Base-by-base conservation (phyloP, 257 asterid genomes). In the Forsythia viridissima region DNA sequence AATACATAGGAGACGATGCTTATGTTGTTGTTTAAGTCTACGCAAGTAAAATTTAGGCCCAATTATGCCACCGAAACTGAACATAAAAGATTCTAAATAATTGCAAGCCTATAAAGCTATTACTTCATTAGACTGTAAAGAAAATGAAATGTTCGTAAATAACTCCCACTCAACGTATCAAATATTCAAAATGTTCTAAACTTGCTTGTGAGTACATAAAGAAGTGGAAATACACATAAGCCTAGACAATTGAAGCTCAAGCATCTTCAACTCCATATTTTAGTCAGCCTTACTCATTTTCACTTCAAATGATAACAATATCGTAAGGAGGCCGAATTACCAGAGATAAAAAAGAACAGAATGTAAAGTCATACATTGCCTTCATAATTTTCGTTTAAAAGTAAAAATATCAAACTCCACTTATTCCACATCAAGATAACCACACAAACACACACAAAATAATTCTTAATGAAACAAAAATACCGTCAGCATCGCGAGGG, bases 401-500 rank as follows among this genome's bases (percentile, higher is more conserved):
- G 46, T 20, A 43, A n/a, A 70, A 76, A 16, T 5, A 74, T 44
- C 48, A 77, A 61, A 79, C 69, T 34, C 52, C 7, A n/a, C 8
- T 57, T 8, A 57, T 24, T 24, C 10, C 24, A 21, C 69, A 20
- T 63, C 38, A 21, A 63, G 69, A 63, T 24, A 63, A 20, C 10
- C 69, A 61, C 36, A 21, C 6, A 7, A 61, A 61, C 4, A 7
- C 55, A 70, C 10, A 6, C 16, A 13, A 6, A 24, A 11, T 46
- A 20, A 43, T 70, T 8, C 10, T 5, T 36, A 5, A 18, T 6
- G n/a, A 3, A 38, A 73, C 34, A 13, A 68, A 82, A 82, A 52
- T 91, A 95, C 99, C 99, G 71, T 95, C 99, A 1, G 94, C 97
- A 83, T 93, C 99, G 9, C 99, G 98, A 78, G 99, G 99, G n/a